Evolutionary conservation across 2,329 filamentous ascomycete species (phyloP).

Genomic region (Raffaelea deltoideospora): DNA sequence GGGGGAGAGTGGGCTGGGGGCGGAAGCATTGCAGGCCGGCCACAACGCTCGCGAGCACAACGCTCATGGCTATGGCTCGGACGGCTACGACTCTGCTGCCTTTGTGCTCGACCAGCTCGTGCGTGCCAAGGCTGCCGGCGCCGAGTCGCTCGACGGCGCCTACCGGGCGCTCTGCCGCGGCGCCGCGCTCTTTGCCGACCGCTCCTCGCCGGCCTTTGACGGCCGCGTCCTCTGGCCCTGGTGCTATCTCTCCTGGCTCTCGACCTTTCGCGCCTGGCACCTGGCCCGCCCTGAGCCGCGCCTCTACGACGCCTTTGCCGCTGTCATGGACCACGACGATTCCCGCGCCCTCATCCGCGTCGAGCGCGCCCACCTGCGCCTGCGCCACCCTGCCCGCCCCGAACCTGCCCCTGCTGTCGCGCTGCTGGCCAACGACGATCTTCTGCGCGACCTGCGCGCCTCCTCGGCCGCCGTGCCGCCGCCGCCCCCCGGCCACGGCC

Average conservation of each 20-base stretch:
- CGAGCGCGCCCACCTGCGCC: slow-evolving; percentile 36
- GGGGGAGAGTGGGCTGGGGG: slow-evolving; percentile 6
- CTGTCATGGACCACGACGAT: slow-evolving; percentile 25
- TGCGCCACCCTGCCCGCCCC: slow-evolving; percentile 38
- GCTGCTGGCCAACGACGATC: slow-evolving; percentile 20
- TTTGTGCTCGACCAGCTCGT: slow-evolving; percentile 25
- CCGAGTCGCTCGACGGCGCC: slow-evolving; percentile 30
- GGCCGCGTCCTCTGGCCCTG: slow-evolving; percentile 26
- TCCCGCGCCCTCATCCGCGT: slow-evolving; percentile 20
- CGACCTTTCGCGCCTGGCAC: slow-evolving; percentile 34
- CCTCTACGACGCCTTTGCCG: slow-evolving; percentile 37
- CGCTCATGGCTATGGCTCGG: neutral
- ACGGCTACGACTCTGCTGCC: slow-evolving; percentile 8
- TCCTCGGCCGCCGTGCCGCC: slow-evolving; percentile 2
- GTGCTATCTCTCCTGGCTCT: slow-evolving; percentile 32
- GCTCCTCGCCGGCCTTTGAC: slow-evolving; percentile 19
- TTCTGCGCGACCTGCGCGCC: slow-evolving; percentile 9
- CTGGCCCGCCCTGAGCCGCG: slow-evolving; percentile 27
- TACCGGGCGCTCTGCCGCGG: slow-evolving; percentile 33
- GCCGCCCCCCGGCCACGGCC: slow-evolving; percentile 12
- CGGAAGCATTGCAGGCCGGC: neutral
- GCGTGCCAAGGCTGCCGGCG: slow-evolving; percentile 18
- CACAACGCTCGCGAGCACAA: neutral
- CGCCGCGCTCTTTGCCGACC: slow-evolving; percentile 22
- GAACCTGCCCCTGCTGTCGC: slow-evolving; percentile 29